Percentiles rank a stretch among this genome's conserved stretches.
phyloP scores from a whole-genome alignment of 2,329 filamentous ascomycete species.

The Hypomyces perniciosus region DNA sequence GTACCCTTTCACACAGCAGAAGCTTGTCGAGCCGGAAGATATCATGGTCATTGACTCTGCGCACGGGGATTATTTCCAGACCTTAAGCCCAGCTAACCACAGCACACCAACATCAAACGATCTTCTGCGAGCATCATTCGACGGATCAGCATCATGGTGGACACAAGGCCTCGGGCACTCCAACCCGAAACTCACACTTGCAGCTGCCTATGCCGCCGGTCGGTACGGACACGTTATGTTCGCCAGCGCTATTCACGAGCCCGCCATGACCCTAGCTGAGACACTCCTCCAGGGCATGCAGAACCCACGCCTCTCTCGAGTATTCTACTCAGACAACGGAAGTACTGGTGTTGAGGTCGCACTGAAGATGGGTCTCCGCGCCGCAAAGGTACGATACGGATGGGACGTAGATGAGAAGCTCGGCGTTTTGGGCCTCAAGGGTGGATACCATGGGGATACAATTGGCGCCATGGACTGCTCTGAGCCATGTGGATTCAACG shows the following conservation, averaged over 20 bases:
- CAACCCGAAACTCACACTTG: conserved; percentile 63
- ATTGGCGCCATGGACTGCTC: conserved; percentile 84
- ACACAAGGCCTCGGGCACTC: conserved; percentile 81
- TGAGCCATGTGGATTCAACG: conserved; percentile 70
- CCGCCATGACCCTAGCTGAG: conserved; percentile 64
- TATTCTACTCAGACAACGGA: conserved; percentile 80
- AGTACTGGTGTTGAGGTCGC: conserved; percentile 81
- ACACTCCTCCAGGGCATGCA: conserved; percentile 51
- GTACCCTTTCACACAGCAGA: conserved; percentile 85
- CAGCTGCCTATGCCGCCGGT: conserved; percentile 74
- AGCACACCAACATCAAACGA: neutral
- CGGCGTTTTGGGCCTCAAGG: conserved; percentile 67
- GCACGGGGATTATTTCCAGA: conserved; percentile 72
- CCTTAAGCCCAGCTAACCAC: conserved; percentile 20
- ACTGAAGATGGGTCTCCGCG: conserved; percentile 76
- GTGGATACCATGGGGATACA: conserved; percentile 81
- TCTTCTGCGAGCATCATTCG: conserved; percentile 55
- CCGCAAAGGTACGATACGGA: conserved; percentile 58
- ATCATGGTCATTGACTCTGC: conserved; percentile 78
- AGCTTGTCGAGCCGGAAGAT: conserved; percentile 50
- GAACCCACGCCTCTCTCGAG: conserved; percentile 61
- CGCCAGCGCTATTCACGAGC: conserved; percentile 71
- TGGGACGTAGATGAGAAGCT: conserved; percentile 56
- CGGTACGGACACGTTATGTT: conserved; percentile 89
- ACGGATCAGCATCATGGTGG: conserved; percentile 88